These are phyloP conservation scores for Gryganskiella cystojenkinii DNA, from an alignment of 192 early-diverging fungal genomes.

Conservation along the genomic window DNA sequence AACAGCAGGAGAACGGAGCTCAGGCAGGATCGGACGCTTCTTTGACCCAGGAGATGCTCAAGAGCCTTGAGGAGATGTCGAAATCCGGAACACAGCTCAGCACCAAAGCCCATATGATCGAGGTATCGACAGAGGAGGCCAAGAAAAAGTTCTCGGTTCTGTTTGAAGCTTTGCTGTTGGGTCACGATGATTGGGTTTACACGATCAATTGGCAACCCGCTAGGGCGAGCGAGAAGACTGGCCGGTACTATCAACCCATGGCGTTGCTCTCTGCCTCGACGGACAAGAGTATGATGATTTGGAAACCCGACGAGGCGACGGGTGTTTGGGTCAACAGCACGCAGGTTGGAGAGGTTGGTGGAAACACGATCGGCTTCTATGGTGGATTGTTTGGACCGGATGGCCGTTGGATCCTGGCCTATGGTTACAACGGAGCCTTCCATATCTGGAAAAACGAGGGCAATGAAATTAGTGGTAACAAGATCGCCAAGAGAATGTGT, in stretches of 20 bases:
- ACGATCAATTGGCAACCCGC: constrained; percentile 83
- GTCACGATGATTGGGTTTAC: constrained; percentile 97
- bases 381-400: constrained; percentile 78
- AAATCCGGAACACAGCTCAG: constrained; percentile 75
- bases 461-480: constrained; percentile 45
- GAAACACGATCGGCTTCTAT: constrained; percentile 83
- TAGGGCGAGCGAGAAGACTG: constrained; percentile 37
- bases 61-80: constrained; percentile 50
- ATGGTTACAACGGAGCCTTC: constrained; percentile 87
- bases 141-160: constrained; percentile 66
- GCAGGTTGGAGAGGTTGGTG: constrained; percentile 92
- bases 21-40: constrained; percentile 18
- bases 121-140: constrained; percentile 54
- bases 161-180: constrained; percentile 92
- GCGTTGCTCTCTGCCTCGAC: constrained; percentile 85
- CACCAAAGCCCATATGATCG: constrained; percentile 85
- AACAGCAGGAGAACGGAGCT: constrained; percentile 5
- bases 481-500: neutral
- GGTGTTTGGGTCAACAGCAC: constrained; percentile 88
- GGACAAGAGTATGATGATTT: constrained; percentile 93
- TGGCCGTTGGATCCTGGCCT: constrained; percentile 73
- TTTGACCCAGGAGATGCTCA: constrained; percentile 58
- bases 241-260: constrained; percentile 71
- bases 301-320: constrained; percentile 81
- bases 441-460: constrained; percentile 79